Conservation (phyloP, 2,329 filamentous ascomycete species). For the Thielaviopsis euricoi region DNA sequence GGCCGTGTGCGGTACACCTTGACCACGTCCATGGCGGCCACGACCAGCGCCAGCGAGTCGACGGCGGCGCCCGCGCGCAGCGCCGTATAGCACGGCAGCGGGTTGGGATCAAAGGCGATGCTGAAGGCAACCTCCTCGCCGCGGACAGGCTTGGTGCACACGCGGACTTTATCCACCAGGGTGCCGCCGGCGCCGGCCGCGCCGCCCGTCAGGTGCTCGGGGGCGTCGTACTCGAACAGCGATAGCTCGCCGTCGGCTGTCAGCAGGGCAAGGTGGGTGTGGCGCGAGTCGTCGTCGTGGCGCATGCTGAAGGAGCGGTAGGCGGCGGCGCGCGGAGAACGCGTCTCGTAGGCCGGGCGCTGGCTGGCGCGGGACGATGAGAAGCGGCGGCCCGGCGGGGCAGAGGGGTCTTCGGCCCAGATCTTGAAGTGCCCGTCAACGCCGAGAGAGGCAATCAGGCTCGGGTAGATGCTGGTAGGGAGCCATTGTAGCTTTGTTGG, state of each 20-base stretch:
- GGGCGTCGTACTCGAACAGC: constrained; percentile 71
- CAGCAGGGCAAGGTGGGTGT: constrained; percentile 74
- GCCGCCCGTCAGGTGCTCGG: constrained; percentile 67
- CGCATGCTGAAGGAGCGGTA: constrained; percentile 78
- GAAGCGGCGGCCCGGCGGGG: constrained; percentile 68
- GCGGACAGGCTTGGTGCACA: constrained; percentile 43
- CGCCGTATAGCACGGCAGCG: constrained; percentile 61
- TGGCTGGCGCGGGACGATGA: constrained; percentile 32
- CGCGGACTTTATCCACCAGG: constrained; percentile 31
- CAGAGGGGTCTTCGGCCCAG: constrained; percentile 80
- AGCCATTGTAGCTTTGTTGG: constrained; percentile 69
- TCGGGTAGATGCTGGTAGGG: constrained; percentile 69
- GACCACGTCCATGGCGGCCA: constrained; percentile 71
- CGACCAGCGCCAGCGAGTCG: constrained; percentile 65
- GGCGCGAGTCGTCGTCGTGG: constrained; percentile 58
- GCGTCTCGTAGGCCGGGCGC: constrained; percentile 37
- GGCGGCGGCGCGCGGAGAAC: constrained; percentile 36
- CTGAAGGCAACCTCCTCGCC: constrained; percentile 80
- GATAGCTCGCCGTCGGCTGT: constrained; percentile 66
- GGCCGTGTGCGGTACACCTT: constrained; percentile 65
- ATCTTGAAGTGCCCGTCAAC: constrained; percentile 77
- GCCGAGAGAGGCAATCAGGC: constrained; percentile 73
- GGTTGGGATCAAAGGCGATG: constrained; percentile 77
- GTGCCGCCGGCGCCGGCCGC: constrained; percentile 58
- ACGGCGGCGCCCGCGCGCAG: constrained; percentile 65